These are phyloP conservation scores for Talaromyces sp. DNA, from an alignment of 2,329 filamentous ascomycete genomes.

Conservation along the genomic window DNA sequence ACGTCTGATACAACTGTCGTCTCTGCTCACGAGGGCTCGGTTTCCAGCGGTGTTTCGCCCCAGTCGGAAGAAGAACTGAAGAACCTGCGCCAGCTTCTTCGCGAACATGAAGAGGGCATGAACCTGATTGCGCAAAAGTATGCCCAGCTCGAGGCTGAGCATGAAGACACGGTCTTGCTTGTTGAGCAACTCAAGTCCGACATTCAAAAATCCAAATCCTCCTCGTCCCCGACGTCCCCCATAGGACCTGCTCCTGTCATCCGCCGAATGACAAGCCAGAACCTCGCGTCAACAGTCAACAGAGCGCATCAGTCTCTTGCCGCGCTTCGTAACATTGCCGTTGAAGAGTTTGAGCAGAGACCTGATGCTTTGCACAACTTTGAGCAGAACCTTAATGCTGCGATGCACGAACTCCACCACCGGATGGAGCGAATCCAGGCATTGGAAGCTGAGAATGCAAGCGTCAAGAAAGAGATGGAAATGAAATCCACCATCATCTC, in stretches of 20 bases:
- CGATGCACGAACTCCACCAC: constrained; percentile 84
- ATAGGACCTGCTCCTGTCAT: constrained; percentile 61
- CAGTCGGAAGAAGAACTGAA: constrained; percentile 62
- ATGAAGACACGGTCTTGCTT: constrained; percentile 74
- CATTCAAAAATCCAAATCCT: constrained; percentile 69
- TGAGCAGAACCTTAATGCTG: constrained; percentile 82
- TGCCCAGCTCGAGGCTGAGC: constrained; percentile 73
- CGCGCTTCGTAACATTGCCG: constrained; percentile 79
- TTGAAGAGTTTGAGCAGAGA: constrained; percentile 75
- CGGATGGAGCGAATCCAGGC: constrained; percentile 87
- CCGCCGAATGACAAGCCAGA: constrained; percentile 88
- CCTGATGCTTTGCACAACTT: constrained; percentile 88
- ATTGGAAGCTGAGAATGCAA: constrained; percentile 76
- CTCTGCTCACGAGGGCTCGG: constrained; percentile 17
- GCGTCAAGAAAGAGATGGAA: constrained; percentile 92
- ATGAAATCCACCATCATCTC: constrained; percentile 94
- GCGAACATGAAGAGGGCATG: constrained; percentile 73
- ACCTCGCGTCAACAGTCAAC: constrained; percentile 72
- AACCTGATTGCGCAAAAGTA: constrained; percentile 71
- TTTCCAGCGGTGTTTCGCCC: constrained; percentile 25
- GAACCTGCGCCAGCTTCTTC: constrained; percentile 63
- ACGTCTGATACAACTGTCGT: constrained; percentile 55
- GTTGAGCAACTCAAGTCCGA: constrained; percentile 90
- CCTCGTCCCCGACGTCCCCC: constrained; percentile 48
- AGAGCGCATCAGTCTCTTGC: constrained; percentile 87